These are phyloP conservation scores for Gyrodon lividus DNA, from an alignment of 768 basidiomycete species.

Conservation along the genomic window DNA sequence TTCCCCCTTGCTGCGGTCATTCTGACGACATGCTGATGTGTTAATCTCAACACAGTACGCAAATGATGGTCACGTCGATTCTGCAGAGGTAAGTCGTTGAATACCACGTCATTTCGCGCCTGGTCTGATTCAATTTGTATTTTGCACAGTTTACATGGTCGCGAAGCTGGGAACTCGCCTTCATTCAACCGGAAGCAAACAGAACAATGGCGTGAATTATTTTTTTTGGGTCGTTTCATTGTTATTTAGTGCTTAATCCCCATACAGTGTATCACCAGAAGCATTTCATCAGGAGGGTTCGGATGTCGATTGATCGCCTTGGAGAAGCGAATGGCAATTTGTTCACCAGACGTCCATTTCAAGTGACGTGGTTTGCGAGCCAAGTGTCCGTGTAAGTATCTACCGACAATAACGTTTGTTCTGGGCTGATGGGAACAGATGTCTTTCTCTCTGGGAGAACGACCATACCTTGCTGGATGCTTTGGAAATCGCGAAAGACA, in stretches of 20 bases:
- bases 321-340: slow-evolving; percentile 51
- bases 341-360: slow-evolving; percentile 66
- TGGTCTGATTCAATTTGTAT: slow-evolving; percentile 7
- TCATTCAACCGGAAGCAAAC: slow-evolving; percentile 70
- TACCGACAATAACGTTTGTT: not conserved
- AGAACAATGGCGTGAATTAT: slow-evolving; percentile 73
- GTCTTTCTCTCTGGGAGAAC: slow-evolving; percentile 63
- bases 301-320: slow-evolving; percentile 51
- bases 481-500: slow-evolving; percentile 62
- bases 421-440: slow-evolving; percentile 37
- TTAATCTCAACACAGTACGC: slow-evolving; percentile 43
- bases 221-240: not conserved
- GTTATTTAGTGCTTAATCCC: slow-evolving; percentile 4
- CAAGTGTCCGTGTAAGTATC: slow-evolving; percentile 58
- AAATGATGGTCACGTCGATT: slow-evolving; percentile 62
- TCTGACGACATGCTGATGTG: slow-evolving; percentile 13
- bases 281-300: slow-evolving; percentile 61
- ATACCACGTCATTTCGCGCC: not conserved
- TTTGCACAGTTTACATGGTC: slow-evolving; percentile 50
- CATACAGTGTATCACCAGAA: slow-evolving; percentile 64
- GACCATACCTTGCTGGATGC: slow-evolving; percentile 58
- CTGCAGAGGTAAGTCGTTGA: slow-evolving; percentile 56
- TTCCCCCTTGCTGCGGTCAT: slow-evolving; percentile 5
- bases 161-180: slow-evolving; percentile 45
- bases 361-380: slow-evolving; percentile 69